Evolutionary conservation across 129 eudicot species (phyloP).

Genomic region (Smallanthus sonchifolius): DNA sequence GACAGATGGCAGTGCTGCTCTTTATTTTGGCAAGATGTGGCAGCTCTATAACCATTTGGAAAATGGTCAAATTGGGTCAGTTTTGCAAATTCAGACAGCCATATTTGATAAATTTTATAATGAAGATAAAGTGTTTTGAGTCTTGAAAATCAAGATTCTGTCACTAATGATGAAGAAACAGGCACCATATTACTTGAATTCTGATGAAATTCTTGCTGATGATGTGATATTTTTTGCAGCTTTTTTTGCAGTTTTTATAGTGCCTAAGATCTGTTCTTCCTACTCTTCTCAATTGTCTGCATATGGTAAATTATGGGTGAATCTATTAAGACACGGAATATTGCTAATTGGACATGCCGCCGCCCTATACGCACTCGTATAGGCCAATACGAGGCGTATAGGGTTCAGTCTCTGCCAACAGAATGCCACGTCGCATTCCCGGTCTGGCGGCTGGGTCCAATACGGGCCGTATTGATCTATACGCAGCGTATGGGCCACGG

Average conservation of each 20-base stretch:
- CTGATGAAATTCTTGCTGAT: slow-evolving; percentile 17
- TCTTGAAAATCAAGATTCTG: slow-evolving; percentile 14
- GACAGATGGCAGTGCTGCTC: slow-evolving; percentile 87
- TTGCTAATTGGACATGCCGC: no score
- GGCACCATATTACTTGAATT: slow-evolving; percentile 14
- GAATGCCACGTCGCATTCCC: no score
- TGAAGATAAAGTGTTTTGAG: neutral
- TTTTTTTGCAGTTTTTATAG: slow-evolving; percentile 82
- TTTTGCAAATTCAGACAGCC: slow-evolving; percentile 2
- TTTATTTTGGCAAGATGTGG: slow-evolving; percentile 95
- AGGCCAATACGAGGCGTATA: no score
- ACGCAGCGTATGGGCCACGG: no score
- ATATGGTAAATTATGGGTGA: slow-evolving; percentile 41
- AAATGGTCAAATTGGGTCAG: slow-evolving; percentile 88
- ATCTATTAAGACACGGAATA: no score
- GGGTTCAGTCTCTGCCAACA: no score
- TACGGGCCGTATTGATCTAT: no score
- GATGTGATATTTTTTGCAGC: slow-evolving; percentile 41
- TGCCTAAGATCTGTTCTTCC: slow-evolving; percentile 88
- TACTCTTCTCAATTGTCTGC: slow-evolving; percentile 73
- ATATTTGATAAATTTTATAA: slow-evolving; percentile 13
- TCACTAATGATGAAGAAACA: slow-evolving; percentile 1
- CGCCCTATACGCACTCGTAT: no score
- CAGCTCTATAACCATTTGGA: slow-evolving; percentile 91
- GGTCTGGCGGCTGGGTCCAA: no score